Percentiles rank a stretch among this genome's conserved stretches.
Evolutionary conservation across 495 filamentous ascomycete genomes (phyloP).

Genomic region (Penicillium odoratum): DNA sequence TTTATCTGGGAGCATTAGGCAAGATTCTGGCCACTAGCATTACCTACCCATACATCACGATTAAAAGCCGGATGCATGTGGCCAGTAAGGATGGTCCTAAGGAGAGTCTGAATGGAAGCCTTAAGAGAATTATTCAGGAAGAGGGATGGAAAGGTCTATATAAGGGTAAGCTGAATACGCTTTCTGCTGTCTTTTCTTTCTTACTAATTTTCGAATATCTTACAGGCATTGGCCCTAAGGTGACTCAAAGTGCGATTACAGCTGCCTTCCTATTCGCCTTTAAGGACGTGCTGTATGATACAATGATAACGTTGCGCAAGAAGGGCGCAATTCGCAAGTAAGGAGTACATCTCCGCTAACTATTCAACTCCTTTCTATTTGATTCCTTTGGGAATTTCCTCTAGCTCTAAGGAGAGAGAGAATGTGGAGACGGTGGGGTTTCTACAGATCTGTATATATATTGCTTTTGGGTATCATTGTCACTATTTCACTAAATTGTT

Average conservation of each 20-base stretch:
- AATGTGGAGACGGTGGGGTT: too few relatives aligned
- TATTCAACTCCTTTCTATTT: background rate
- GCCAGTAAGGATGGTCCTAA: constrained; percentile 65
- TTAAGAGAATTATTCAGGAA: constrained; percentile 77
- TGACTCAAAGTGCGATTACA: constrained; percentile 93
- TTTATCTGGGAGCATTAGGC: constrained; percentile 87
- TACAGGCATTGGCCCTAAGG: constrained; percentile 87
- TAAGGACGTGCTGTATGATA: constrained; percentile 81
- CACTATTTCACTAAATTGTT: too few relatives aligned
- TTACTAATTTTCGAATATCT: background rate
- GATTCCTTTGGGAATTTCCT: background rate
- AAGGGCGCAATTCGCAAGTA: constrained; percentile 46
- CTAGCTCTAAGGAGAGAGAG: background rate
- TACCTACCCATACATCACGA: constrained; percentile 97
- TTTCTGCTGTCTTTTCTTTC: background rate
- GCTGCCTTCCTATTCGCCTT: constrained; percentile 97
- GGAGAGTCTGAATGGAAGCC: constrained; percentile 69
- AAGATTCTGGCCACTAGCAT: constrained; percentile 92
- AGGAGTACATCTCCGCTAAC: background rate
- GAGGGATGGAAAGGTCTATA: constrained; percentile 91
- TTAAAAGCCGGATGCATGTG: constrained; percentile 97
- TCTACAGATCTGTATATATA: too few relatives aligned
- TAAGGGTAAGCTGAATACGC: constrained; percentile 61
- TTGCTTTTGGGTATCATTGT: too few relatives aligned
- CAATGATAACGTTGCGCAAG: constrained; percentile 56